Percentiles rank a stretch among this genome's conserved stretches.
Evolutionary conservation across 805 yeast genomes (phyloP).

Genomic region (Candida michaelii): DNA sequence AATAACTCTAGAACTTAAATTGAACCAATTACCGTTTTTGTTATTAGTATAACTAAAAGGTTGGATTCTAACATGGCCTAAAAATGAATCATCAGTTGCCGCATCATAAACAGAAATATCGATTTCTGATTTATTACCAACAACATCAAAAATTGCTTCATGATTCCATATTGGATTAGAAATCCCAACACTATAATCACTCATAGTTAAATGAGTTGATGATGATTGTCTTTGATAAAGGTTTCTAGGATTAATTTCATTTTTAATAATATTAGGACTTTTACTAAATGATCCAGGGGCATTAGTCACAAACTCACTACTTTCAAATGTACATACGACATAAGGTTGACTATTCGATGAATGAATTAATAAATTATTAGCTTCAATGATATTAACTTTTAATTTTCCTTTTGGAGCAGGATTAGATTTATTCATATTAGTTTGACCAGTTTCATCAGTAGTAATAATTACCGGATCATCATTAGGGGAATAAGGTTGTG

Average conservation of each 20-base stretch:
- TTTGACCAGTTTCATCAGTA: conserved; percentile 42
- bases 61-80: conserved; percentile 77
- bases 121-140: conserved; percentile 78
- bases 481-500: background rate
- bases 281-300: conserved; percentile 60
- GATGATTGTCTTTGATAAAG: conserved; percentile 41
- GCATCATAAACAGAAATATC: conserved; percentile 92
- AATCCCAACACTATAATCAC: conserved; percentile 21
- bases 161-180: conserved; percentile 87
- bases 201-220: conserved; percentile 30
- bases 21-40: conserved; percentile 63
- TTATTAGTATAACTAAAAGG: conserved; percentile 54
- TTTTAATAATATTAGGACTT: conserved; percentile 7
- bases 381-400: conserved; percentile 78
- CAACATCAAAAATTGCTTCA: conserved; percentile 88
- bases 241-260: conserved; percentile 24
- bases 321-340: conserved; percentile 88
- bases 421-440: conserved; percentile 21
- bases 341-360: conserved; percentile 68
- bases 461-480: conserved; percentile 33
- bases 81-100: conserved; percentile 72
- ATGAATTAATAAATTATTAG: conserved; percentile 61
- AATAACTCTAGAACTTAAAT: conserved; percentile 66
- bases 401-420: conserved; percentile 75
- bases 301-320: conserved; percentile 84